Base-by-base conservation (phyloP, 2,329 filamentous ascomycete genomes). In the Fusarium sarcochroum region DNA sequence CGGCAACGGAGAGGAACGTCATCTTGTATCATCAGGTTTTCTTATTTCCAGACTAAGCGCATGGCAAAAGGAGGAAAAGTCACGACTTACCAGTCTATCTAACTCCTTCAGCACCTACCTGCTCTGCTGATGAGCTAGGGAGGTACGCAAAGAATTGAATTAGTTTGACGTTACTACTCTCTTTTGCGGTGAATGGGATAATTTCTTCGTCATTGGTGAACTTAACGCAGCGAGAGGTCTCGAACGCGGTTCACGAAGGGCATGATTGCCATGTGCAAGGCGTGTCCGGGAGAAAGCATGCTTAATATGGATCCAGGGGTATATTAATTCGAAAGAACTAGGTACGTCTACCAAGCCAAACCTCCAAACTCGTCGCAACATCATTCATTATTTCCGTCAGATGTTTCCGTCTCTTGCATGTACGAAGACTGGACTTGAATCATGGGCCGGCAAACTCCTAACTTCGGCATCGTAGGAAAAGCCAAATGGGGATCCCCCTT, bases 1-100 rank as follows among this genome's bases (percentile, higher is more conserved):
- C 50, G 34, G 55, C 21, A 52, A 41, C 41, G 35, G 58, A 37
- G 58, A 52, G 32, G 37, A 67, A 56, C 49, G 58, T 47, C 64
- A 69, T 66, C 35, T 54, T 74, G 72, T 75, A 74, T 47, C 66
- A 74, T 67, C 70, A 67, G 56, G 55, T 52, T 56, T 66, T 55
- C 41, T 65, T 57, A 49, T 53, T 53, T 50, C 48, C 38, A 44
- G 37, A 53, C 56, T 27, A 58, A 64, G 59, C 58, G 63, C 45
- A 55, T 59, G 45, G 47, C 50, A 69, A 64, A 68, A 53, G 63
- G 58, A 62, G 53, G 58, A 47, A 50, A 61, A 57, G 57, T 50
- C 23, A 54, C 34, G 56, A 59, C 58, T 63, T 47, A 48, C 38
- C 40, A 51, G 30, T 58, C 45, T 40, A 35, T 47, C 48, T 48